Base-by-base conservation (phyloP, 192 early-diverging fungal genomes). In the Rhizophagus sp. region DNA sequence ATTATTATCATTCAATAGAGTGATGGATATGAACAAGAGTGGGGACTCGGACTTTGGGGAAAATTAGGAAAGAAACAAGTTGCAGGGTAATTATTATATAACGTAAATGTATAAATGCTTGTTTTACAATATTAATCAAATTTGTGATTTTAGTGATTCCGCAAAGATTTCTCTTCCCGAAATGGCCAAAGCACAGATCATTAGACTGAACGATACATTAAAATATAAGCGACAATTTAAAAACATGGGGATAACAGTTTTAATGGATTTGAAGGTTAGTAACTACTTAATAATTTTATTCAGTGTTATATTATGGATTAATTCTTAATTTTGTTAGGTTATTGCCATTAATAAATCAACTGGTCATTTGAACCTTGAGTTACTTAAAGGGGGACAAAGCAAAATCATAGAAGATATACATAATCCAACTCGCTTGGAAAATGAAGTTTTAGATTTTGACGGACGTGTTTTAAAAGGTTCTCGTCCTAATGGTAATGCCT, bases 401-500 rank as follows among this genome's bases (percentile, higher is more conserved):
- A 64, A 44, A 24, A 49, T 41, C 1, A 64, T 76, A 19, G 11
- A 76, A 13, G 75, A 65, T 39, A 39, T 76, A 39, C 0, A n/a
- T 82, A 87, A 82, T 2, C 86, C 86, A 6, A 87, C 86, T 39
- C 77, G 84, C 24, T 57, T 87, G 36, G 86, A 87, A 64, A 83
- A 84, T 8, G 83, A 87, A 57, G 82, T 87, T 33, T 62, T 87
- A 11, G 84, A 87, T 69, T 76, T 83, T 17, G 80, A 85, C 76
- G 86, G 86, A 33, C 44, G 79, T 49, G 82, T 87, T n/a, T 68
- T 80, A 10, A 82, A 80, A 73, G 71, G 82, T 66, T 85, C 76
- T 61, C 83, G 86, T 24, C 86, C 86, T 13, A 85, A 87, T 80
- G 86, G 86, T 13, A 87, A 87, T 71, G 86, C 86, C 0, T 87